These are phyloP conservation scores for Pythium folliculosum DNA, from an alignment of 352 stramenopile genomes.

Conservation along the genomic window DNA sequence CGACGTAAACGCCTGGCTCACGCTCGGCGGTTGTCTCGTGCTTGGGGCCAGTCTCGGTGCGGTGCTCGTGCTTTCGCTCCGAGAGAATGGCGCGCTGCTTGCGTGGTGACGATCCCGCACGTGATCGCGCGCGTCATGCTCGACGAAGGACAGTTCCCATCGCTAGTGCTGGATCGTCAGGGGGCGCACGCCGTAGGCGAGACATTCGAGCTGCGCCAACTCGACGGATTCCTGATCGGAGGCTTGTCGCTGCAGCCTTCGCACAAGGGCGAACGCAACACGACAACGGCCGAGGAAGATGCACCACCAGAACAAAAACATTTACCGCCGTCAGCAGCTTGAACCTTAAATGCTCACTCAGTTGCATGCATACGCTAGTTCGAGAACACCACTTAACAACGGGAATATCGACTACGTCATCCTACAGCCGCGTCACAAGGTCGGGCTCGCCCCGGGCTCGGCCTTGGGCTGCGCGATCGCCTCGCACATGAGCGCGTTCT, in stretches of 20 bases:
- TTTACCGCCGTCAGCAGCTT: too few species aligned
- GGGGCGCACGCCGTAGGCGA: background rate
- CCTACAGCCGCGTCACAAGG: too few species aligned
- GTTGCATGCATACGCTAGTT: background rate
- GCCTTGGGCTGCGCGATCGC: conserved; percentile 2
- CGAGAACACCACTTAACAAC: background rate
- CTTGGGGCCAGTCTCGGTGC: background rate
- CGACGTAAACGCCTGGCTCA: conserved; percentile 10
- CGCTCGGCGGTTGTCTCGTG: conserved; percentile 3
- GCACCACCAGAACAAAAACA: too few species aligned
- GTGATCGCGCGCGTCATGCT: conserved; percentile 7
- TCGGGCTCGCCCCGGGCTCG: too few species aligned
- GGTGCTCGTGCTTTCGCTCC: background rate
- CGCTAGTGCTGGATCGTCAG: conserved; percentile 2
- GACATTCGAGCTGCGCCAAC: background rate
- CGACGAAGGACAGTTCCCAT: conserved; percentile 8
- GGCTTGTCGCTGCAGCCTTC: background rate
- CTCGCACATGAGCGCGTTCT: conserved; percentile 42
- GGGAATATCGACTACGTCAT: too few species aligned
- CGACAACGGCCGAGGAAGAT: background rate
- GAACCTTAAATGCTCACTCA: too few species aligned
- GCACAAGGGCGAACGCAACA: background rate
- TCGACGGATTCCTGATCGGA: background rate
- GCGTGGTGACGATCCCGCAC: background rate
- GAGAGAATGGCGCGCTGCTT: background rate